phyloP scores from a whole-genome alignment of 164 flowering plant species.

The Piper betle region DNA sequence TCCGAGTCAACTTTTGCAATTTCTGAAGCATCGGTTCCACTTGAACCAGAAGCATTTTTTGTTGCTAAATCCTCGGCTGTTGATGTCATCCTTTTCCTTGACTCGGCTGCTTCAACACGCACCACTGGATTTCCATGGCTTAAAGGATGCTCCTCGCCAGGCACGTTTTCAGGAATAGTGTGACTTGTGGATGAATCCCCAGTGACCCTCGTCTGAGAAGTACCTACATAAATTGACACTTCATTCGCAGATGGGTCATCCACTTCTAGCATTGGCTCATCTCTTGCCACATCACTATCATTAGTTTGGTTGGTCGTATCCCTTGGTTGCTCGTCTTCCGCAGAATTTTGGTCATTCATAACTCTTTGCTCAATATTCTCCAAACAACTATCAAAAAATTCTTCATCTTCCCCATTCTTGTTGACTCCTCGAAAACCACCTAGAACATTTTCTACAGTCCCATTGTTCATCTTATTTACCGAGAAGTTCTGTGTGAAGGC shows the following conservation, averaged over 20 bases:
- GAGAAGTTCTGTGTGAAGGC: constrained; percentile 7
- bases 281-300: not conserved
- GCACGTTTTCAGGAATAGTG: not conserved
- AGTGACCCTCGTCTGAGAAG: not conserved
- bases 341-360: constrained; percentile 4
- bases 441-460: constrained; percentile 15
- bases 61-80: not conserved
- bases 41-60: not conserved
- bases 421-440: constrained; percentile 12
- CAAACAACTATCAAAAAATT: constrained; percentile 30
- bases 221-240: not conserved
- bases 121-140: not conserved
- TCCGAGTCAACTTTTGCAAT: not conserved
- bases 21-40: not conserved
- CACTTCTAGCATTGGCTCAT: not conserved
- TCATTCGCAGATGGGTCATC: not conserved
- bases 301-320: constrained; percentile 10
- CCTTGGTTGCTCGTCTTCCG: constrained; percentile 9
- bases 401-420: constrained; percentile 29
- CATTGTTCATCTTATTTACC: constrained; percentile 10
- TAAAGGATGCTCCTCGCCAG: not conserved
- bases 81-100: not conserved
- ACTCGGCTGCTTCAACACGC: not conserved
- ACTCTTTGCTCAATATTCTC: constrained; percentile 26
- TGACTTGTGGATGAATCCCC: not conserved